Evolutionary conservation across 1,284 basidiomycete genomes (phyloP).

Genomic region (Cutaneotrichosporon spelunceum): DNA sequence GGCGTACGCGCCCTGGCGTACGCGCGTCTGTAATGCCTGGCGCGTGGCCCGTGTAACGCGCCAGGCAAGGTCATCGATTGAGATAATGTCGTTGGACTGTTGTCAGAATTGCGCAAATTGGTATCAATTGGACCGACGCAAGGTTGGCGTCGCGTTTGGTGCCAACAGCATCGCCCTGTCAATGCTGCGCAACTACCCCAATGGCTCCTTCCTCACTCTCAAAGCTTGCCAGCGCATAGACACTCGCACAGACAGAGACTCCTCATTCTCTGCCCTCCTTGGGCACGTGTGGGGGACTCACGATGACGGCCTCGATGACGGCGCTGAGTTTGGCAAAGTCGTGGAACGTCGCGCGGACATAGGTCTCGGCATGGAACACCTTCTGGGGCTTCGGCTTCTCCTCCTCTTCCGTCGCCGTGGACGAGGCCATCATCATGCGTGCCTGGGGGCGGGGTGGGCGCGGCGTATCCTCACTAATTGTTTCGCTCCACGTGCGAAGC

Average conservation of each 20-base stretch:
- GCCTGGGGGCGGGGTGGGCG: neutral
- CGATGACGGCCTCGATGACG: slow-evolving; percentile 7
- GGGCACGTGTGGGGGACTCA: slow-evolving; percentile 8
- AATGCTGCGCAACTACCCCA: too few relatives aligned
- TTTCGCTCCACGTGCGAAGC: slow-evolving; percentile 9
- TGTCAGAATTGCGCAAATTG: neutral
- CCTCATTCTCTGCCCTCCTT: too few relatives aligned
- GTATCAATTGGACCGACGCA: neutral
- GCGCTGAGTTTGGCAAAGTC: slow-evolving; percentile 15
- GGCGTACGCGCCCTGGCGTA: slow-evolving; percentile 16
- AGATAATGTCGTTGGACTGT: slow-evolving; percentile 1
- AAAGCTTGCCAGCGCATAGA: too few relatives aligned
- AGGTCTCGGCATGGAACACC: slow-evolving; percentile 9
- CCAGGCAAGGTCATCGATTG: slow-evolving; percentile 11
- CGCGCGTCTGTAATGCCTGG: slow-evolving; percentile 1
- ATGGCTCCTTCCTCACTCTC: too few relatives aligned
- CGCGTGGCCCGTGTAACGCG: slow-evolving; percentile 2
- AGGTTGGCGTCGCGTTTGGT: neutral
- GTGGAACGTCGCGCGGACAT: slow-evolving; percentile 14
- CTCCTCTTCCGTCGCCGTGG: neutral
- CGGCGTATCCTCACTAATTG: neutral
- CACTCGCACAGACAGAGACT: too few relatives aligned
- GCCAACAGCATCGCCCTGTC: too few relatives aligned
- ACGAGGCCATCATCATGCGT: slow-evolving; percentile 4
- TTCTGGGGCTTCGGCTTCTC: slow-evolving; percentile 7